These are phyloP conservation scores for Candida piceae DNA, from an alignment of 805 yeast genomes.

Conservation along the genomic window DNA sequence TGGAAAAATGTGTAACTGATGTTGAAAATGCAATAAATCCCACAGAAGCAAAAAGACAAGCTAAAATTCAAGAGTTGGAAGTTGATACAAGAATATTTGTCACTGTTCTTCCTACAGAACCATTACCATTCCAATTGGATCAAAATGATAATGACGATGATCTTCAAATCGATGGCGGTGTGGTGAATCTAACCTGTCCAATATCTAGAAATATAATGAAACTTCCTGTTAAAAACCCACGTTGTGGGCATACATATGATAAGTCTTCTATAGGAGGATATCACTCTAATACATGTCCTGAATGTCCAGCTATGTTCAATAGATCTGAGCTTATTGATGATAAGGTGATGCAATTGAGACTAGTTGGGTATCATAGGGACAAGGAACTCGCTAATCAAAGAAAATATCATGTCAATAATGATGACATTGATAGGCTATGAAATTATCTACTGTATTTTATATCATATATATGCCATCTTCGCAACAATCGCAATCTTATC, in stretches of 20 bases:
- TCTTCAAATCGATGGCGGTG: slow-evolving; percentile 64
- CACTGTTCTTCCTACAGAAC: slow-evolving; percentile 53
- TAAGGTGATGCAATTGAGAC: slow-evolving; percentile 50
- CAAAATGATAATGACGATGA: slow-evolving; percentile 48
- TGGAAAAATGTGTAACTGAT: slow-evolving; percentile 6
- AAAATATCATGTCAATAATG: slow-evolving; percentile 11
- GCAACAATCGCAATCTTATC: no score
- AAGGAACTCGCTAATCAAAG: slow-evolving; percentile 12
- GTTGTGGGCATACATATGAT: slow-evolving; percentile 64
- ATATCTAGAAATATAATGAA: slow-evolving; percentile 48
- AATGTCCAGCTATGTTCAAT: slow-evolving; percentile 37
- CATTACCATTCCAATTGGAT: slow-evolving; percentile 40
- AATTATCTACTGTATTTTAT: no score
- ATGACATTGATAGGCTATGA: slow-evolving; percentile 15
- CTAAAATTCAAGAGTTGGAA: slow-evolving; percentile 7
- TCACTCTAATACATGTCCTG: slow-evolving; percentile 48
- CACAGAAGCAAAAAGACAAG: not conserved
- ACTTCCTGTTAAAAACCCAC: slow-evolving; percentile 49
- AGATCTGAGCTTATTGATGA: slow-evolving; percentile 40
- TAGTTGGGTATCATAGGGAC: slow-evolving; percentile 34
- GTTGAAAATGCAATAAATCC: slow-evolving; percentile 2
- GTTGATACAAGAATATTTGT: slow-evolving; percentile 44
- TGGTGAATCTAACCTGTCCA: slow-evolving; percentile 63
- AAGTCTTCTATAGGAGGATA: slow-evolving; percentile 36
- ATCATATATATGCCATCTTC: no score